Evolutionary conservation across 2,329 filamentous ascomycete genomes (phyloP).

Genomic region (Beauveria caledonica): DNA sequence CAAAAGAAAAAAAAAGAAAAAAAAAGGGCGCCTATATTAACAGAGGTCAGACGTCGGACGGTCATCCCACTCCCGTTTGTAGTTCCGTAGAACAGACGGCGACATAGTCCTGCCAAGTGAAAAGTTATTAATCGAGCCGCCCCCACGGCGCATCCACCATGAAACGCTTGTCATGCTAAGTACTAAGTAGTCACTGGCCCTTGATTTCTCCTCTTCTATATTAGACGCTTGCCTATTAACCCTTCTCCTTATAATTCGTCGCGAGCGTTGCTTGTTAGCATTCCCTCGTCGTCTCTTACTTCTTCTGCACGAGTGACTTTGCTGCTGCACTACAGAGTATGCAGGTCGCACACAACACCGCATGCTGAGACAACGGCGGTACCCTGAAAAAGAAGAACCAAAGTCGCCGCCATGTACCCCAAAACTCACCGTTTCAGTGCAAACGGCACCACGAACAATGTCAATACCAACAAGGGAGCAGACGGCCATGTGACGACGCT

Average conservation of each 20-base stretch:
- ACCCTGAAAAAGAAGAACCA: not conserved
- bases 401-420: not conserved
- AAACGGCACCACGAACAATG: constrained; percentile 3
- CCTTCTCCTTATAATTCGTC: not conserved
- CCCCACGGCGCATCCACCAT: not conserved
- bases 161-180: not conserved
- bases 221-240: not conserved
- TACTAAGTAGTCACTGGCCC: not conserved
- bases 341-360: not conserved
- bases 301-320: no score
- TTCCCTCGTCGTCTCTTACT: no score
- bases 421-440: not conserved
- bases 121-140: not conserved
- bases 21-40: no score
- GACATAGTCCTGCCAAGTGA: not conserved
- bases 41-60: not conserved
- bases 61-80: not conserved
- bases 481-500: not conserved
- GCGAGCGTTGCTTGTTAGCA: not conserved
- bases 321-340: not conserved
- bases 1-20: no score
- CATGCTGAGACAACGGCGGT: not conserved
- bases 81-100: not conserved
- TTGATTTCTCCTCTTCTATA: not conserved
- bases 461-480: not conserved